Evolutionary conservation across 345 rosid genomes (phyloP), one percentile per base, ranked within the genome.

Genomic region (Kandelia obovata): DNA sequence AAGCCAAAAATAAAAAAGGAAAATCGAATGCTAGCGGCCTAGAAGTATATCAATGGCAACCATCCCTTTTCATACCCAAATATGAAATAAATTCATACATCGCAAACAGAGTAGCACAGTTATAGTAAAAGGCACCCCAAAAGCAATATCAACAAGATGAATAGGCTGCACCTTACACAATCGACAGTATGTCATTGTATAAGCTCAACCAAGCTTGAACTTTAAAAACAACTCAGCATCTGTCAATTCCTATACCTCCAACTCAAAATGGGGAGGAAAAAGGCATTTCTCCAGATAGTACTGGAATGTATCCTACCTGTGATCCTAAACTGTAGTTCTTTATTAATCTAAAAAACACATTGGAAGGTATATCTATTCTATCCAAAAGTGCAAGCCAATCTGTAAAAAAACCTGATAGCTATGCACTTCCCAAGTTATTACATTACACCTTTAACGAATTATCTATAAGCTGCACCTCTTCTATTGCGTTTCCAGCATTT

Each of bases 371-470:
- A 32, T 7, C 23, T 9, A 21, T 31, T 28, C 35, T 47, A 35
- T 57, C 32, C 66, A 4, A 21, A 27, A 16, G 71, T 58, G 83
- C 85, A 52, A 43, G 81, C 81, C 52, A 30, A 55, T 78, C 78
- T 15, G 8, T 53, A 7, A 60, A 82, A 82, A 76, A 73, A 70
- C 59, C 27, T 59, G 82, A 75, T 58, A 52, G 78, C 78, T 23
- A 6, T 43, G 79, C 80, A 58, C 75, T 58, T 34, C 58, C 30
- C 27, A n/a, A 43, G 47, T 31, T 5, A 51, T 25, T 52, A 0
- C 16, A 9, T 67, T n/a, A 27, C n/a, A 16, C 21, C 52, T 52
- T n/a, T 34, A 64, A 58, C 65, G 60, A 64, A 25, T 27, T 8
- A 25, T 35, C 28, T 58, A 51, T 2, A 61, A 35, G 26, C 47